Evolutionary conservation across 2,329 filamentous ascomycete species (phyloP), one percentile per base, ranked within the genome.

Genomic region (Trichoderma gracile): DNA sequence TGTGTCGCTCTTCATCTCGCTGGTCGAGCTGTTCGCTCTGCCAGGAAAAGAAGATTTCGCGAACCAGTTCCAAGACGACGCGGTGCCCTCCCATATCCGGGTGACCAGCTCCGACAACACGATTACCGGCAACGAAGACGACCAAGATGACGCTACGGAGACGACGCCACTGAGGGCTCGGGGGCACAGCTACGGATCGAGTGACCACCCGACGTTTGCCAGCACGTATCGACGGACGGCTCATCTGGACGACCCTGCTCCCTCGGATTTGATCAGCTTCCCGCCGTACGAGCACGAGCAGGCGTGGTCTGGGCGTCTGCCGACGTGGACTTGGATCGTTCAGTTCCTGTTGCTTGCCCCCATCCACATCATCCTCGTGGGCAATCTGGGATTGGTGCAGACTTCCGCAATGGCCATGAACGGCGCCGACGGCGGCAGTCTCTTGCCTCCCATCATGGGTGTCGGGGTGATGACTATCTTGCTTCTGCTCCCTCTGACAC

Each of bases 261-360:
- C 69, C 25, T 68, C 72, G 59, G 68, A 60, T 23, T 64, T 69
- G 52, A 67, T 73, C 64, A 65, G 66, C 67, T 40, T 71, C 65
- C 70, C 78, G 62, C 77, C 82, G 0, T 93, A 89, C 72, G 84
- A 85, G 14, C 79, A 86, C 60, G 95, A 98, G 73, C 95, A 98
- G 75, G 79, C 84, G 15, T 99, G 95, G 95, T 96, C 92, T 58
- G 84, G 84, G 4, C 83, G 83, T 43, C 79, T 98, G 61, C 92
- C 92, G 1, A 86, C 84, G 50, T 97, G 90, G 90, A 88, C 90
- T 19, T 99, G 95, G 95, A 76, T 95, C 47, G 70, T 96, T 19
- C 93, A 99, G 72, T 89, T 97, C 68, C 79, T 98, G 3, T 73
- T 97, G 17, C 79, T 96, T 10, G 90, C 86, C 0, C 93, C 93